These are phyloP conservation scores for Psidium friedrichsthalianum DNA, from an alignment of 345 rosid genomes.

Conservation along the genomic window DNA sequence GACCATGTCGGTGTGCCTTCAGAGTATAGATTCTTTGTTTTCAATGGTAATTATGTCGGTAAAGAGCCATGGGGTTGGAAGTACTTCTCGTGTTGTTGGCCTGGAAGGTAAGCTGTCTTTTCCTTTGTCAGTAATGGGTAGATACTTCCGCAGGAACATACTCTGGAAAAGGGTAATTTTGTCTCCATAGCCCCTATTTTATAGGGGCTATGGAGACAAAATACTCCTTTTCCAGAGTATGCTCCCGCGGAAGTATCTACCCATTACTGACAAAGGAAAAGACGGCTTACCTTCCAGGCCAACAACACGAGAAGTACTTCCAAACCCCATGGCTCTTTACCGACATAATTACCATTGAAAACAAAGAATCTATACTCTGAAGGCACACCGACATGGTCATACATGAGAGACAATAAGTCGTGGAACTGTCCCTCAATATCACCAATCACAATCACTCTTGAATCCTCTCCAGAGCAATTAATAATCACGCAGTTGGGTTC, in stretches of 20 bases:
- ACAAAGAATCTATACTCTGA: not conserved
- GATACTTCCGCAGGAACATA: not conserved
- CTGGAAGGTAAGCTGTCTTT: not conserved
- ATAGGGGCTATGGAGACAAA: not conserved
- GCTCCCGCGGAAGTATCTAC: not conserved
- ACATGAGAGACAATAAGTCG: not conserved
- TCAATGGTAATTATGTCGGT: not conserved
- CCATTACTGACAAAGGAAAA: not conserved
- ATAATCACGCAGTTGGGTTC: not conserved
- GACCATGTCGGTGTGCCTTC: not conserved
- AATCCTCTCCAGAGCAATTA: not conserved
- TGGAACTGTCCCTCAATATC: not conserved
- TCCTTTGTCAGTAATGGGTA: not conserved
- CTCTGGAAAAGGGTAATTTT: not conserved
- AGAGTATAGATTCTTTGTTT: not conserved
- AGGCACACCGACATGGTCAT: not conserved
- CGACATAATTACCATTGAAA: not conserved
- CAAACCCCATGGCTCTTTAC: not conserved
- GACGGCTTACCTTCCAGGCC: not conserved
- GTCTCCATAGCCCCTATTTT: not conserved
- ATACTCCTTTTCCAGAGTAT: not conserved
- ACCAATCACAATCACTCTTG: not conserved
- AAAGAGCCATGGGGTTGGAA: not conserved
- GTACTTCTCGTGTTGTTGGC: not conserved
- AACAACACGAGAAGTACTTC: not conserved